Base-by-base conservation (phyloP, 2,329 filamentous ascomycete genomes). In the Ceratocystis ficicola region DNA sequence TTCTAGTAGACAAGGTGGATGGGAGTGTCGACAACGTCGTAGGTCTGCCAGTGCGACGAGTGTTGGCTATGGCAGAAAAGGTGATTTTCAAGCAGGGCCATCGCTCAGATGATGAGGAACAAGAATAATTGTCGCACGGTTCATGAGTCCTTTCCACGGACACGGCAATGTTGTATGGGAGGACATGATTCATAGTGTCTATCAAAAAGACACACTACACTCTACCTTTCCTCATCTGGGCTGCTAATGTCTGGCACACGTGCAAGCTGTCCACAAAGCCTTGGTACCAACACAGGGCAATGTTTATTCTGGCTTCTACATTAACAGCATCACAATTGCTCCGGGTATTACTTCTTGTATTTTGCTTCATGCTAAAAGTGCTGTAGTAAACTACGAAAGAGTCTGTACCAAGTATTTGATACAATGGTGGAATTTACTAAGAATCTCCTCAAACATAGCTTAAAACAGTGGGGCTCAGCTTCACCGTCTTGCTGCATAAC, bases 11-110 rank as follows among this genome's bases (percentile, higher is more conserved):
- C 74, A 87, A 82, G 75, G 88, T 99, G 69, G 89, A 96, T 69
- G 94, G 94, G 10, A 86, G 85, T 65, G 89, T 90, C 72, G 94
- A 99, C 78, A 97, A 97, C 75, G 94, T 97, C 1, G 86, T 99
- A 32, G 94, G 94, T 0, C 74, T 99, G 74, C 94, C 94, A 6
- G 80, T 97, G 69, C 83, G 90, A 70, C 82, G 83, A 70, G 89
- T 86, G 12, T 73, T 99, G 74, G 84, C 85, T 73, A 75, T 96
- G 71, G 94, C 95, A 68, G 93, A 97, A 78, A 89, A 86, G 79
- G 88, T 91, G n/a, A 80, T 96, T 69, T 85, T 87, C 71, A 85
- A 83, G 69, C 89, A 90, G 71, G 82, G 86, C 64, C 83, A 86
- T 72, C 77, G 77, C 17, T 79, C 76, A 15, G 76, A 76, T n/a